phyloP scores from a whole-genome alignment of 495 filamentous ascomycete species.

The Aspergillus taichungensis region DNA sequence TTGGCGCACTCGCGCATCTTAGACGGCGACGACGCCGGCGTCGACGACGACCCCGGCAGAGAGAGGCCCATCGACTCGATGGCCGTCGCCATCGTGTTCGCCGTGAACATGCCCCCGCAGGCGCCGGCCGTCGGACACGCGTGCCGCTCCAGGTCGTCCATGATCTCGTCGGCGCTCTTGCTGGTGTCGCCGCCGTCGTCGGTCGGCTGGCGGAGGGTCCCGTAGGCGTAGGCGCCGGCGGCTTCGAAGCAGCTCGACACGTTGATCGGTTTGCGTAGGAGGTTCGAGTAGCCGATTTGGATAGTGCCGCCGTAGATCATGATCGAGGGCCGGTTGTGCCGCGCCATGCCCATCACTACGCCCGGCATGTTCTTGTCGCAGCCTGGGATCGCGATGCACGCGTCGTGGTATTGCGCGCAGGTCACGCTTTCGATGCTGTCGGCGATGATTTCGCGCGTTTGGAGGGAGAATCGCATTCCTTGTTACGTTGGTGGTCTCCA shows the following conservation, averaged over 20 bases:
- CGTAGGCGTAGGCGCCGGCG: constrained; percentile 76
- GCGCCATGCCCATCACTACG: constrained; percentile 69
- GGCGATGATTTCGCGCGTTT: constrained; percentile 89
- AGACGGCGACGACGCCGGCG: constrained; percentile 75
- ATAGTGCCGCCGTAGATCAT: constrained; percentile 92
- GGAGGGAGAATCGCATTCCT: constrained; percentile 97
- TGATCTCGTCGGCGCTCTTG: constrained; percentile 64
- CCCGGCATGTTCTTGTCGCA: constrained; percentile 99
- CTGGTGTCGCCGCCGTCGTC: constrained; percentile 47
- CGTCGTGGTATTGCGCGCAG: constrained; percentile 81
- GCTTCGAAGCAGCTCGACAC: constrained; percentile 89
- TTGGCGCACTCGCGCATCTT: constrained; percentile 90
- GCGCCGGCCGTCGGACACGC: constrained; percentile 87
- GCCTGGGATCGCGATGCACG: constrained; percentile 88
- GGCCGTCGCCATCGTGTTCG: constrained; percentile 95
- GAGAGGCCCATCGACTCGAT: constrained; percentile 93
- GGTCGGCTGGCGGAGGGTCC: constrained; percentile 46
- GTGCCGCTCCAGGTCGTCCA: constrained; percentile 78
- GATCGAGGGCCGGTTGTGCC: constrained; percentile 81
- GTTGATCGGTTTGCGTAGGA: constrained; percentile 75
- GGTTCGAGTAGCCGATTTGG: constrained; percentile 69
- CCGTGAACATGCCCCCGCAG: constrained; percentile 97
- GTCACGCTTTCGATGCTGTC: constrained; percentile 92
- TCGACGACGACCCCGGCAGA: constrained; percentile 84
- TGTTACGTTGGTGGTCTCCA: not conserved